These are phyloP conservation scores for Leptosphaerulina australis DNA, from an alignment of 2,329 filamentous ascomycete species.

Conservation along the genomic window DNA sequence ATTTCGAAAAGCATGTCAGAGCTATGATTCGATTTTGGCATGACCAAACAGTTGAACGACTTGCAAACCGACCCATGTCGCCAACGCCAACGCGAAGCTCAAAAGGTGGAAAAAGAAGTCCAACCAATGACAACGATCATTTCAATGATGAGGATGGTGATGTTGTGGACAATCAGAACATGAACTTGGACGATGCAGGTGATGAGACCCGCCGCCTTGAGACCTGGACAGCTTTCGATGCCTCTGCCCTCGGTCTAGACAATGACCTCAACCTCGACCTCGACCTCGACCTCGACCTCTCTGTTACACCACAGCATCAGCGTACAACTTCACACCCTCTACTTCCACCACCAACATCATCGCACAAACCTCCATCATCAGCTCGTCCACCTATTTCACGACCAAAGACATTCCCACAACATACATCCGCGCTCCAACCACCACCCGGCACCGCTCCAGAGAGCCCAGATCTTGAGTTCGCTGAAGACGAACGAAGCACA, in stretches of 20 bases:
- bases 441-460: conserved; percentile 13
- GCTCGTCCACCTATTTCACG: background rate
- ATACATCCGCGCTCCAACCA: background rate
- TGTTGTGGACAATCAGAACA: conserved; percentile 6
- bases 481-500: conserved; percentile 17
- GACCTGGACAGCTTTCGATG: conserved; percentile 49
- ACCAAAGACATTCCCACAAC: conserved; percentile 2
- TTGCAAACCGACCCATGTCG: conserved; percentile 30
- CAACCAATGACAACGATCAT: conserved; percentile 11
- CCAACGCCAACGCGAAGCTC: conserved; percentile 24
- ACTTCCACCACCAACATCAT: conserved; percentile 2
- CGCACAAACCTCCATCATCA: conserved; percentile 16
- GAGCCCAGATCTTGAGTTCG: conserved; percentile 13
- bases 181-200: conserved; percentile 16
- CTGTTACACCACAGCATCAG: conserved; percentile 34
- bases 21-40: conserved; percentile 63
- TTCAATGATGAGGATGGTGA: background rate
- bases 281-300: conserved; percentile 39
- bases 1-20: conserved; percentile 60
- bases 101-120: conserved; percentile 19
- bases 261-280: conserved; percentile 38
- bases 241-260: conserved; percentile 35
- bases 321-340: conserved; percentile 7
- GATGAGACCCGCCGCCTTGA: conserved; percentile 45
- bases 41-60: conserved; percentile 49